Conservation (phyloP, 129 eudicot genomes). For the Flaveria robusta region DNA sequence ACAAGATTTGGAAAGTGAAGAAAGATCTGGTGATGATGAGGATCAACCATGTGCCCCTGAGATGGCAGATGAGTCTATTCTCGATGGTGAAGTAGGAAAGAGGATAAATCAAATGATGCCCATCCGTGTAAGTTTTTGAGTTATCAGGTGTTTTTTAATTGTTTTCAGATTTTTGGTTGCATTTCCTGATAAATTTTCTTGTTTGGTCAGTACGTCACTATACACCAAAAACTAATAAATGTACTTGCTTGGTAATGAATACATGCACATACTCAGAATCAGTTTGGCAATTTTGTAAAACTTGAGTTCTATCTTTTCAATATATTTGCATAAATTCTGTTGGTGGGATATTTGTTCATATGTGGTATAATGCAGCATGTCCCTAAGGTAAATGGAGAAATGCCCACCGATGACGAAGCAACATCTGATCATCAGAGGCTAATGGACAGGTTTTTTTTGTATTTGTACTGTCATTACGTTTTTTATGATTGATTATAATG, state of each 20-base stretch:
- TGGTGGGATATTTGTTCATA: background rate
- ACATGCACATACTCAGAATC: background rate
- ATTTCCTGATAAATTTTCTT: constrained; percentile 8
- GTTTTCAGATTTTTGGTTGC: background rate
- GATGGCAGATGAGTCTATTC: constrained; percentile 56
- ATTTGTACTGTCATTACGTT: background rate
- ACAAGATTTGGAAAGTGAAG: constrained; percentile 30
- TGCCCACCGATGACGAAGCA: constrained; percentile 72
- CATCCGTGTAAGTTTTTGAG: constrained; percentile 60
- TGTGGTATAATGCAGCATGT: constrained; percentile 65
- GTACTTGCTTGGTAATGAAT: background rate
- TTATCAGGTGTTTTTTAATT: background rate
- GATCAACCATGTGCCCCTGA: constrained; percentile 45
- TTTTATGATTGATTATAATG: constrained; percentile 9
- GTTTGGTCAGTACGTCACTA: background rate
- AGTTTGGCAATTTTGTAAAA: background rate
- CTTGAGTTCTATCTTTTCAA: background rate
- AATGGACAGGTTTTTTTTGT: constrained; percentile 50
- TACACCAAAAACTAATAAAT: background rate
- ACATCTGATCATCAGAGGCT: constrained; percentile 81
- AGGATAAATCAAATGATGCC: constrained; percentile 71
- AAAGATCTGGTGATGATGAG: constrained; percentile 25
- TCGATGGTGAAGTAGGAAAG: constrained; percentile 83
- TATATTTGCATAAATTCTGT: background rate
- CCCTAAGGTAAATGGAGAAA: constrained; percentile 79